Base-by-base conservation (phyloP, 176 grass and related monocot species). In the Oryza punctata region DNA sequence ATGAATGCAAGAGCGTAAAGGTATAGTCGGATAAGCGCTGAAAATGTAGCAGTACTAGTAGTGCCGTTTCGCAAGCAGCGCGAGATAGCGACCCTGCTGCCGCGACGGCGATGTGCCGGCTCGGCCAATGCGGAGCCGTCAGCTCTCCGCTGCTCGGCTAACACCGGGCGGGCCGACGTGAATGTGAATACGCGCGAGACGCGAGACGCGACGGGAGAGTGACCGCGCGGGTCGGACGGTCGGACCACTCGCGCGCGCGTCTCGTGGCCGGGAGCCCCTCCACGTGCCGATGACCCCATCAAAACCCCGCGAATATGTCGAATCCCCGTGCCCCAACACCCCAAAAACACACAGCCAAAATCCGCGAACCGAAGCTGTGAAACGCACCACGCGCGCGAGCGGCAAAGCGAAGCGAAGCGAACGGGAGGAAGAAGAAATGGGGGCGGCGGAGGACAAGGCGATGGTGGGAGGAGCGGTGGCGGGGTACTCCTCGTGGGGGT, bases 261-360 rank as follows among this genome's bases (percentile, higher is more conserved):
- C 63, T 78, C 43, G 80, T 78, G 86, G 80, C 75, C 9, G 43
- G 59, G 18, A 72, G 47, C 61, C 60, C 46, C 46, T 73, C 76
- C 87, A 85, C 78, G 77, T 76, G 81, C 69, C 38, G 13, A 52
- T 10, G 43, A 15, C 78, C 72, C 82, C 82, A 43, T 72, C 82
- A 81, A 72, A 85, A 45, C 65, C 64, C 30, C 73, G 50, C 21
- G 63, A 35, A 35, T 35, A 35, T n/a, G 33, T 35, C 33, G 33
- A 12, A 5, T 21, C 38, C 64, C 54, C 23, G 49, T 30, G 37
- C 47, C 47, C 35, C 16, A 63, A 27, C 72, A 0, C 74, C 28
- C 2, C n/a, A n/a, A 12, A 18, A 44, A 32, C 9, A 16, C 37
- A 46, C 37, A 38, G 30, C 72, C 72, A 72, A 60, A 57, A 57